Evolutionary conservation across 768 basidiomycete genomes (phyloP), one percentile per base, ranked within the genome.

Genomic region (Suillus clintonianus): DNA sequence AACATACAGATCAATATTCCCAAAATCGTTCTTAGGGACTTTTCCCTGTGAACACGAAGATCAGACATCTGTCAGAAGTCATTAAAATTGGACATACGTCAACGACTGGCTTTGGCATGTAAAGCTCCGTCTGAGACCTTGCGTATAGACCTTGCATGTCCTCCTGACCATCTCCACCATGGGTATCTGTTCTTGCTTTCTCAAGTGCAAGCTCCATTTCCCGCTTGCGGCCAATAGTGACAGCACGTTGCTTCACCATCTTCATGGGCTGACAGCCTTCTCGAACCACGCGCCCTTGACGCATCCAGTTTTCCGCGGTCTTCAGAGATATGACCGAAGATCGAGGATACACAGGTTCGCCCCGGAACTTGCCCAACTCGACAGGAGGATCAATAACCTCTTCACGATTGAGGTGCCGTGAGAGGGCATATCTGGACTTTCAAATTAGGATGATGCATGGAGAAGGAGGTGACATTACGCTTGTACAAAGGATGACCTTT

Each of bases 1-100:
- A 30, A 92, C 93, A 74, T 97, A 99, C 30, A 99, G 78, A 77
- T 99, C 97, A 67, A 99, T 92, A 74, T 98, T 99, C 19, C 97
- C 97, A 74, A 97, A 99, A 67, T 89, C 87, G 71, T 99, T 99
- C 79, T 93, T 96, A 7, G 95, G 95, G 36, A 99, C 85, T 73
- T 86, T 88, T 37, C 97, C 97, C 96, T 99, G 70, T 32, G 45
- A 66, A 63, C 45, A 61, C 41, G 3, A 19, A 59, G 45, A 39
- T 54, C 66, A 45, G 60, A 68, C 32, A 66, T 27, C 47, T 37
- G 22, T 36, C 17, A 59, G 36, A 60, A 62, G 30, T 41, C 30
- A 53, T 53, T 56, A 42, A 24, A 58, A 54, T 39, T 59, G 65
- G 48, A 66, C 63, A 60, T 68, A 97, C 96, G 76, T 99, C 85